phyloP scores from a whole-genome alignment of 306 rosid genomes.

The Castanea sativa region DNA sequence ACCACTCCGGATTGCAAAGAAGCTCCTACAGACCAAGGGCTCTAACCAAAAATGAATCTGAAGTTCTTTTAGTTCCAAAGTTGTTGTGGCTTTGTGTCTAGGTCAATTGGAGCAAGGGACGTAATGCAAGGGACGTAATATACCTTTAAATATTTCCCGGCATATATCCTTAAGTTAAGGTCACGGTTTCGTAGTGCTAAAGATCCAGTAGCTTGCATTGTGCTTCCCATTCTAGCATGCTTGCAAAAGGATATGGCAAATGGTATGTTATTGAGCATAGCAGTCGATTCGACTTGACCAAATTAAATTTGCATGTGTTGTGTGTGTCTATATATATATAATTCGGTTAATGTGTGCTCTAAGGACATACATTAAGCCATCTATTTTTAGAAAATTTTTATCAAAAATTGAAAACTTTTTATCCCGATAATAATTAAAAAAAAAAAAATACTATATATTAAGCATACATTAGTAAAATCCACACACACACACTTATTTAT shows the following conservation, averaged over 20 bases:
- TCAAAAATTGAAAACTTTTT: too few relatives aligned
- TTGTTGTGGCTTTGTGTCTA: constrained; percentile 52
- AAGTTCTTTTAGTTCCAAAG: constrained; percentile 50
- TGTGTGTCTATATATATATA: too few relatives aligned
- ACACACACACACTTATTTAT: too few relatives aligned
- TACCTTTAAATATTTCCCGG: neutral
- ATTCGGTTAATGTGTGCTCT: too few relatives aligned
- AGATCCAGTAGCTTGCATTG: too few relatives aligned
- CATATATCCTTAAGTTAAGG: neutral
- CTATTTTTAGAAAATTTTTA: too few relatives aligned
- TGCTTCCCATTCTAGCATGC: neutral
- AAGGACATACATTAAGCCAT: too few relatives aligned
- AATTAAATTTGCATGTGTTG: neutral
- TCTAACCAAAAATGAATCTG: constrained; percentile 57
- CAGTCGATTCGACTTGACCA: neutral
- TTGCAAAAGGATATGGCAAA: neutral
- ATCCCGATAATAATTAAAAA: too few relatives aligned
- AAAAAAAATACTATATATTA: too few relatives aligned
- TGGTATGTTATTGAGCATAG: neutral
- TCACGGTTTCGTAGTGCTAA: neutral
- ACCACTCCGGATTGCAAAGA: constrained; percentile 78
- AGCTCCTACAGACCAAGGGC: constrained; percentile 59
- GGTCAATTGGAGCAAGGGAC: constrained; percentile 32
- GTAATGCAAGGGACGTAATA: constrained; percentile 24
- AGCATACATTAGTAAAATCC: too few relatives aligned